phyloP scores from a whole-genome alignment of 1,284 basidiomycete genomes.

The Ganoderma sinense region DNA sequence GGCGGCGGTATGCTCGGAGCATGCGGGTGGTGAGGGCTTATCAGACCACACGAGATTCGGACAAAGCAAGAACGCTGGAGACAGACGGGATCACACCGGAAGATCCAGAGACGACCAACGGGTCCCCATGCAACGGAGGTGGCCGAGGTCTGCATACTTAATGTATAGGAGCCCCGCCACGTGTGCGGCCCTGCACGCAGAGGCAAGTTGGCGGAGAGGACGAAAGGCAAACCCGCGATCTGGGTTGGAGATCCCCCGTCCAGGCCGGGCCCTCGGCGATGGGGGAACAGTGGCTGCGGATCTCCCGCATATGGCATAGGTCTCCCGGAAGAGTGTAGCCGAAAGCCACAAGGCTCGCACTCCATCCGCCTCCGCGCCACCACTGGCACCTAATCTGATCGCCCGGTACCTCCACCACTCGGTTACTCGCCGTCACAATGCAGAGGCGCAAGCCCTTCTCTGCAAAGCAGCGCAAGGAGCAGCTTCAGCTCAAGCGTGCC shows the following conservation, averaged over 20 bases:
- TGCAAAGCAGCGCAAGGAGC: constrained; percentile 73
- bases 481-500: constrained; percentile 80
- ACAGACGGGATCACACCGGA: constrained; percentile 2
- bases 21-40: neutral
- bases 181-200: neutral
- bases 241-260: neutral
- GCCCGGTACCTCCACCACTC: neutral
- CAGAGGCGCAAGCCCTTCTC: constrained; percentile 67
- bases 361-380: neutral
- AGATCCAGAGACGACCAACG: neutral
- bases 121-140: neutral
- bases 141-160: neutral
- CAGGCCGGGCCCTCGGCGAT: neutral
- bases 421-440: constrained; percentile 41
- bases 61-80: constrained; percentile 2
- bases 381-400: neutral
- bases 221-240: constrained; percentile 5
- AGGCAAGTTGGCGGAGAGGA: neutral
- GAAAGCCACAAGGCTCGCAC: neutral
- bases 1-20: neutral
- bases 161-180: neutral
- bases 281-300: neutral
- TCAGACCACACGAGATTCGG: constrained; percentile 1
- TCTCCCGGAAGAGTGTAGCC: neutral
- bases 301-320: neutral